phyloP scores from a whole-genome alignment of 1,284 basidiomycete genomes.

The Abortiporus biennis region DNA sequence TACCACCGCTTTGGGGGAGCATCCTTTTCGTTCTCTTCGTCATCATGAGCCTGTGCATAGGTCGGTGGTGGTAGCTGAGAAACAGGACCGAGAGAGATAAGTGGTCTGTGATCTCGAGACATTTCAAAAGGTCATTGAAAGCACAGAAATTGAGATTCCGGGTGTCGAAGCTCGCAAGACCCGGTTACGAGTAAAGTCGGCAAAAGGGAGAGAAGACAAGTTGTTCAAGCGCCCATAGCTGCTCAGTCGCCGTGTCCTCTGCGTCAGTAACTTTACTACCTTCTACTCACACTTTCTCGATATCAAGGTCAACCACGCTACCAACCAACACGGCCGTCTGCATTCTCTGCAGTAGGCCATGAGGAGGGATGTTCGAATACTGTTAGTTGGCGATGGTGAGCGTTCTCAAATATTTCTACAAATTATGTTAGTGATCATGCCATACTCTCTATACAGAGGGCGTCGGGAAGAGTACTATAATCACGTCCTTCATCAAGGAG shows the following conservation, averaged over 20 bases:
- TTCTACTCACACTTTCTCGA: neutral
- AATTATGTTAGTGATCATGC: constrained; percentile 11
- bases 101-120: too few relatives aligned
- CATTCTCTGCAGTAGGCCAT: constrained; percentile 32
- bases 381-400: constrained; percentile 90
- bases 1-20: constrained; percentile 47
- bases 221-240: too few relatives aligned
- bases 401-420: constrained; percentile 15
- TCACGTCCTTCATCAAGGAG: constrained; percentile 94
- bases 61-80: constrained; percentile 16
- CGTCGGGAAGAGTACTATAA: constrained; percentile 92
- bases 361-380: constrained; percentile 87
- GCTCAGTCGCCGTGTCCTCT: neutral
- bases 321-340: constrained; percentile 1
- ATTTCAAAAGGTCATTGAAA: too few relatives aligned
- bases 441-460: constrained; percentile 52
- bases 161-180: too few relatives aligned
- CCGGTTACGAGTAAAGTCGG: too few relatives aligned
- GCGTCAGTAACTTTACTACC: neutral
- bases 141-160: too few relatives aligned
- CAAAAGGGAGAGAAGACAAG: too few relatives aligned
- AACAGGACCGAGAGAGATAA: too few relatives aligned
- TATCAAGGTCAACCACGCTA: neutral
- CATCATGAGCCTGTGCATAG: constrained; percentile 21
- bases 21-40: constrained; percentile 33